phyloP scores from a whole-genome alignment of 106 monocot species.

The Platanthera zijinensis region DNA sequence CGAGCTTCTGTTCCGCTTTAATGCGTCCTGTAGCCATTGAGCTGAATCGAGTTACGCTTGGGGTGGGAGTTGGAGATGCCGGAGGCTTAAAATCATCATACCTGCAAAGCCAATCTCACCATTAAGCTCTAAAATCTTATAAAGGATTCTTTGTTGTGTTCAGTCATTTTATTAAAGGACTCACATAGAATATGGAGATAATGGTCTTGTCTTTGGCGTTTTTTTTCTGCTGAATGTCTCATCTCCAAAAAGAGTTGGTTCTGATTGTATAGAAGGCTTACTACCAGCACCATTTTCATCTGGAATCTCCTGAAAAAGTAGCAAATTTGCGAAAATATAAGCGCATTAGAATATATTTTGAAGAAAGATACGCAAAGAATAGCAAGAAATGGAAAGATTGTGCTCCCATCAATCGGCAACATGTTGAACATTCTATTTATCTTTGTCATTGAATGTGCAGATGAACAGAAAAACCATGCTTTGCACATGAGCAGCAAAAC shows the following conservation, averaged over 20 bases:
- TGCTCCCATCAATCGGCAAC: not conserved
- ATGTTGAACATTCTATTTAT: not conserved
- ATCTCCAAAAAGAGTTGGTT: conserved; percentile 1
- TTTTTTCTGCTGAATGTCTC: conserved; percentile 8
- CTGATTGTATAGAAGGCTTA: conserved; percentile 12
- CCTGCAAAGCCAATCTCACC: conserved; percentile 11
- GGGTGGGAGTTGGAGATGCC: conserved; percentile 39
- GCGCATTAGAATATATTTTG: not conserved
- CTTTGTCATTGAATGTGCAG: too few species aligned
- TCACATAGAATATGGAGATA: conserved; percentile 60
- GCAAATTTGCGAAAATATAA: not conserved
- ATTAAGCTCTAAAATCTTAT: not conserved
- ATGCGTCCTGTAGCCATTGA: not conserved
- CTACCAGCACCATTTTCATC: conserved; percentile 15
- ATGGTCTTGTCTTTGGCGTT: conserved; percentile 25
- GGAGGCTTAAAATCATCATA: conserved; percentile 57
- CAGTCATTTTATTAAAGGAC: not conserved
- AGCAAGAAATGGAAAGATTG: not conserved
- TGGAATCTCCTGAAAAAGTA: conserved; percentile 26
- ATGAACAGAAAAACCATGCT: not conserved
- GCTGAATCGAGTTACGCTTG: conserved; percentile 14
- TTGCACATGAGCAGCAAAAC: too few species aligned
- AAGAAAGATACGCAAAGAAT: not conserved
- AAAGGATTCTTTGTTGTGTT: not conserved
- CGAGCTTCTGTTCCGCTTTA: too few species aligned